These are phyloP conservation scores for Termitomyces sp. DNA, from an alignment of 768 basidiomycete species.

Conservation along the genomic window DNA sequence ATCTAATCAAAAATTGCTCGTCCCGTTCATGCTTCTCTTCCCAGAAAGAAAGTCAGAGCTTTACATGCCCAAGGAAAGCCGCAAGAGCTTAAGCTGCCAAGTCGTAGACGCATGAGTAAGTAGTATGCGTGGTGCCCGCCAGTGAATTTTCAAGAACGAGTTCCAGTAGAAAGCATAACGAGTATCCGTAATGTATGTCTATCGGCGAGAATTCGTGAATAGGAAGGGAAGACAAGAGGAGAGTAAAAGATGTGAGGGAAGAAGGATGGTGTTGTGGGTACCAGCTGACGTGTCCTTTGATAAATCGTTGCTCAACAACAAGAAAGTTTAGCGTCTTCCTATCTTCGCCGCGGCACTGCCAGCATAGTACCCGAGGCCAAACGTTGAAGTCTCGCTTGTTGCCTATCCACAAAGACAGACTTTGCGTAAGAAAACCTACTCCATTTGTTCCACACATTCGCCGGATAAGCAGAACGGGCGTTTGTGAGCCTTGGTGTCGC, in stretches of 20 bases:
- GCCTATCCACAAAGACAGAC: not conserved
- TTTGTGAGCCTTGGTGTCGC: too few species aligned
- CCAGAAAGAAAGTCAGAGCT: not conserved
- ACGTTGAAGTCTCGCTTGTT: too few species aligned
- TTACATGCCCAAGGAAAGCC: not conserved
- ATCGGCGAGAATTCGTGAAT: not conserved
- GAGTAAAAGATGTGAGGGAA: not conserved
- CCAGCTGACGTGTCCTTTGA: not conserved
- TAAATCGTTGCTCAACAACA: not conserved
- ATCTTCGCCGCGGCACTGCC: not conserved
- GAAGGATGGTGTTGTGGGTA: not conserved
- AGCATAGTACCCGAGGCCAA: not conserved
- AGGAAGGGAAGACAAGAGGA: not conserved
- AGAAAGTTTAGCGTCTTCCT: not conserved
- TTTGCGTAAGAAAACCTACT: not conserved
- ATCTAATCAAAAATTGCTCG: not conserved
- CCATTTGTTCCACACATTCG: not conserved
- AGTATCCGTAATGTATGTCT: not conserved
- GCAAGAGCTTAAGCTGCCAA: not conserved
- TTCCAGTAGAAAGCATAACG: not conserved
- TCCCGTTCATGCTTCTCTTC: not conserved
- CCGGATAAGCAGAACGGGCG: not conserved
- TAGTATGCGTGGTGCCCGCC: not conserved
- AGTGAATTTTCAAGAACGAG: not conserved
- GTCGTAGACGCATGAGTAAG: not conserved